Conservation (phyloP, 768 basidiomycete genomes). For the Hemileccinum impolitum region DNA sequence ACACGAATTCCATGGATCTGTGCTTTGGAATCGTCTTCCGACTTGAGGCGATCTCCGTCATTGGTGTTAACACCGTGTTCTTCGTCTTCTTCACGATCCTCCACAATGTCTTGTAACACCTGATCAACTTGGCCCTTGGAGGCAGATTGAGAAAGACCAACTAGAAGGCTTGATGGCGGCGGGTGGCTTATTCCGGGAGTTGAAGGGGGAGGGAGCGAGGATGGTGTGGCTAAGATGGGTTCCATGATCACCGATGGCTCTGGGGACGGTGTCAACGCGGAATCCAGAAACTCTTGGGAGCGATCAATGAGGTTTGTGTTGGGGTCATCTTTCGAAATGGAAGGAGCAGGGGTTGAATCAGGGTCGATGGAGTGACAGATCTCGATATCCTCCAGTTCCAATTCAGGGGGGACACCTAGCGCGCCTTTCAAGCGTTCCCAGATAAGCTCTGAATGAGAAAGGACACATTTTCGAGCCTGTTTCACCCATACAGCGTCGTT, state of each 20-base stretch:
- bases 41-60: constrained; percentile 17
- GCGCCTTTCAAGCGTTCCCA: constrained; percentile 92
- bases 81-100: constrained; percentile 50
- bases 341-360: neutral
- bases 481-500: constrained; percentile 73
- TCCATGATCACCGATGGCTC: constrained; percentile 40
- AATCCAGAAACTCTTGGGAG: neutral
- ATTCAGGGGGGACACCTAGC: constrained; percentile 81
- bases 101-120: constrained; percentile 54
- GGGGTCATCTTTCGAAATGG: neutral
- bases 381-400: constrained; percentile 56
- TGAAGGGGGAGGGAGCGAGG: constrained; percentile 19
- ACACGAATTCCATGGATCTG: constrained; percentile 60
- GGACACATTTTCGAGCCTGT: constrained; percentile 70
- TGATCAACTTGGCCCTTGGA: constrained; percentile 27
- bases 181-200: constrained; percentile 28
- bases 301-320: neutral
- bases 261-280: constrained; percentile 14
- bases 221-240: constrained; percentile 43
- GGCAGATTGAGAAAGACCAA: constrained; percentile 29
- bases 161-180: constrained; percentile 37
- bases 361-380: neutral
- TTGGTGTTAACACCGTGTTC: constrained; percentile 16
- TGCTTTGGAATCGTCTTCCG: constrained; percentile 18
- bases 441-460: constrained; percentile 75